Conservation (phyloP, 2,329 filamentous ascomycete genomes). For the Juglanconis oblonga region DNA sequence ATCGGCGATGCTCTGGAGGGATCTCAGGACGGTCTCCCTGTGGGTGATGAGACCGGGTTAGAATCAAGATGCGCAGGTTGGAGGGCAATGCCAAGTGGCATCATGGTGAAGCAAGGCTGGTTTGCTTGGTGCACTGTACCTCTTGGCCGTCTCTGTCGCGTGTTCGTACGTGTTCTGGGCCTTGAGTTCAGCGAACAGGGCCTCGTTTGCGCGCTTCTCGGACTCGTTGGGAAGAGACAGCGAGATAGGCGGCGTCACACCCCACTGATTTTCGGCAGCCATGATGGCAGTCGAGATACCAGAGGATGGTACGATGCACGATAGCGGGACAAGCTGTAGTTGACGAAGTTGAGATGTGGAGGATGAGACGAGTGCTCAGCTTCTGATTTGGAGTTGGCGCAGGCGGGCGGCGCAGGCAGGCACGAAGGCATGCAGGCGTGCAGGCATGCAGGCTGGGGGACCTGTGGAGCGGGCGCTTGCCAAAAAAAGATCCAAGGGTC, state of each 20-base stretch:
- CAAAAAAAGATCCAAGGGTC: background rate
- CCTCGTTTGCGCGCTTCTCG: conserved; percentile 74
- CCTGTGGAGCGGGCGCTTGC: background rate
- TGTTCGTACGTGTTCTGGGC: conserved; percentile 89
- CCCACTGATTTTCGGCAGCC: conserved; percentile 38
- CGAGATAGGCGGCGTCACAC: conserved; percentile 84
- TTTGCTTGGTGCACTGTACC: conserved; percentile 44
- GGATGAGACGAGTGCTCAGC: background rate
- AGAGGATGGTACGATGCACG: background rate
- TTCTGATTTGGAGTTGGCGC: conserved; percentile 3
- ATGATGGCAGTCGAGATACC: conserved; percentile 19
- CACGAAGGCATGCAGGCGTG: background rate
- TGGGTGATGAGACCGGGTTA: background rate
- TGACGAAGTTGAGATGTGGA: background rate
- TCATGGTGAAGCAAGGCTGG: background rate
- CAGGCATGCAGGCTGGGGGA: background rate
- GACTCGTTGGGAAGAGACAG: conserved; percentile 69
- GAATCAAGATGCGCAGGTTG: background rate
- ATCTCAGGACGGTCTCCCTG: conserved; percentile 69
- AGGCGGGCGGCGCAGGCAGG: background rate
- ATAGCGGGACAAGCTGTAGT: background rate
- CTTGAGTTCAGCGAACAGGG: conserved; percentile 80
- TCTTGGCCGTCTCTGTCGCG: conserved; percentile 75
- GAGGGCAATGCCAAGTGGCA: background rate
- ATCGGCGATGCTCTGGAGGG: conserved; percentile 75